A percentile compares a stretch with the other conserved stretches of the same genome.
Evolutionary conservation across 2,329 filamentous ascomycete genomes (phyloP).

Genomic region (Colletotrichum camelliae): DNA sequence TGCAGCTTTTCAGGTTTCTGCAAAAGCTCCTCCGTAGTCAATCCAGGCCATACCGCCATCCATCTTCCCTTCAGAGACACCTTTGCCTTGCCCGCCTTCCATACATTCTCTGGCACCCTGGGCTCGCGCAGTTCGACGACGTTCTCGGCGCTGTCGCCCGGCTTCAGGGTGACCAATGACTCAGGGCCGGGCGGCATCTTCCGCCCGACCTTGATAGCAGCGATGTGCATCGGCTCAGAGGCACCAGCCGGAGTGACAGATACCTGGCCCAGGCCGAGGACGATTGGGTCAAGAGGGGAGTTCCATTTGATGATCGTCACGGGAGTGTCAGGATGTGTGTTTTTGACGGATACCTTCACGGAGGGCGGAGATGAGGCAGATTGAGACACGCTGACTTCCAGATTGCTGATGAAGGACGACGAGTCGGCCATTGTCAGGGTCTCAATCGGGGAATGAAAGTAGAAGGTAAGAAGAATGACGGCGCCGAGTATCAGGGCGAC

Average conservation of each 20-base stretch:
- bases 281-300: slow-evolving; percentile 47
- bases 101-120: slow-evolving; percentile 36
- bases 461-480: not conserved
- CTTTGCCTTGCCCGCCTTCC: slow-evolving; percentile 33
- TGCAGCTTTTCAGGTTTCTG: slow-evolving; percentile 4
- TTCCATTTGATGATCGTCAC: slow-evolving; percentile 48
- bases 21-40: slow-evolving; percentile 1
- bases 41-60: slow-evolving; percentile 37
- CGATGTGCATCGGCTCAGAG: slow-evolving; percentile 38
- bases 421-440: not conserved
- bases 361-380: slow-evolving; percentile 37
- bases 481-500: not conserved
- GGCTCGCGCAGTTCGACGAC: slow-evolving; percentile 42
- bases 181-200: slow-evolving; percentile 45
- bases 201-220: slow-evolving; percentile 42
- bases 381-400: slow-evolving; percentile 28
- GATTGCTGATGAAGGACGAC: not conserved
- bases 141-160: slow-evolving; percentile 37
- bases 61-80: slow-evolving; percentile 42
- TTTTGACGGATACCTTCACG: slow-evolving; percentile 42
- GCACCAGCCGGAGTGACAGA: slow-evolving; percentile 39
- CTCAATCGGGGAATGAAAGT: not conserved
- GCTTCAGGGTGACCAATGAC: slow-evolving; percentile 40
- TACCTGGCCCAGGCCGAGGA: slow-evolving; percentile 44
- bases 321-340: slow-evolving; percentile 36